Evolutionary conservation across 225 moss, liverwort and hornwort genomes (phyloP).

Genomic region (Rhytidiadelphus loreus): DNA sequence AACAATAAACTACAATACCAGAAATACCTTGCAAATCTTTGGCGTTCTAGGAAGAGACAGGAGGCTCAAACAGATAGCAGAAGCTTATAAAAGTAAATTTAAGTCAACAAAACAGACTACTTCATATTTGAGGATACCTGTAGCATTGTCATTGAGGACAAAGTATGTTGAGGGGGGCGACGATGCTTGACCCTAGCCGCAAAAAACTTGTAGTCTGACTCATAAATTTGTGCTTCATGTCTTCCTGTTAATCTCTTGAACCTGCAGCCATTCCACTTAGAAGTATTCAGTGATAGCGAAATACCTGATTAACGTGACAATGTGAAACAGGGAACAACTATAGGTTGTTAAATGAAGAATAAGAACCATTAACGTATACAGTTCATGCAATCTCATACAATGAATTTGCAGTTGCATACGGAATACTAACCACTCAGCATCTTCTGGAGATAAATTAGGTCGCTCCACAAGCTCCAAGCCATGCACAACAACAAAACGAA

Average conservation of each 20-base stretch:
- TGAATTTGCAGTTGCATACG: background rate
- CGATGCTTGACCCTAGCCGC: constrained; percentile 97
- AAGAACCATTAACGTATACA: background rate
- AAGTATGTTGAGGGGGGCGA: constrained; percentile 71
- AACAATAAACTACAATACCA: background rate
- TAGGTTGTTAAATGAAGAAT: background rate
- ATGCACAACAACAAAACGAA: constrained; percentile 98
- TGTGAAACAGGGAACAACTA: background rate
- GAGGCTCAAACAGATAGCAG: background rate
- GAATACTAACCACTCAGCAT: constrained; percentile 76
- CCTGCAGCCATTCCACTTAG: constrained; percentile 32
- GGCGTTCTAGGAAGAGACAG: background rate
- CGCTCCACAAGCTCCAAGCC: constrained; percentile 94
- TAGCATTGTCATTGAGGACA: constrained; percentile 51
- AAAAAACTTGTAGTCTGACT: constrained; percentile 90
- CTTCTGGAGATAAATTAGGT: constrained; percentile 65
- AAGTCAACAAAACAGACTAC: background rate
- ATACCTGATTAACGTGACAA: background rate
- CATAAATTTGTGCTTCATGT: constrained; percentile 81
- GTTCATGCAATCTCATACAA: background rate
- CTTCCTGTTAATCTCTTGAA: constrained; percentile 96
- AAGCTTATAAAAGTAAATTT: background rate
- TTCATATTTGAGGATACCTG: constrained; percentile 23
- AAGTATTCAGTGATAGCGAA: background rate
- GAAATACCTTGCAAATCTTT: background rate